Percentiles rank a stretch among this genome's conserved stretches.
Conservation (phyloP, 1,139 yeast species). For the Taphrina betulina region DNA sequence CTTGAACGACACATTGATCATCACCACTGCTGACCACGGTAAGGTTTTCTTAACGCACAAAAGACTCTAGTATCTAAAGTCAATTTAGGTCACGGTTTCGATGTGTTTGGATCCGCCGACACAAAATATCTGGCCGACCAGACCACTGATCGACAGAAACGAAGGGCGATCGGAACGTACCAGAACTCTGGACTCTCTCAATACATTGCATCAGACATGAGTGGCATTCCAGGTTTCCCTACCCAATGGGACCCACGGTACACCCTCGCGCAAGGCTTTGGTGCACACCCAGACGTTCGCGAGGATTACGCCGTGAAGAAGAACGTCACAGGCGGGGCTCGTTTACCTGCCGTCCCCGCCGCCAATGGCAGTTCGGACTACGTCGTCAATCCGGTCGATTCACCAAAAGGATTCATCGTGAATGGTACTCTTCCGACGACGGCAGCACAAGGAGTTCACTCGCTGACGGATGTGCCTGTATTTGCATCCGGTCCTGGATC, state of each 20-base stretch:
- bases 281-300: slow-evolving; percentile 18
- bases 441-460: slow-evolving; percentile 7
- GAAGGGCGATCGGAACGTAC: slow-evolving; percentile 1
- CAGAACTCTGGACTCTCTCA: slow-evolving; percentile 8
- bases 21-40: slow-evolving; percentile 19
- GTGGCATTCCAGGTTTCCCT: slow-evolving; percentile 14
- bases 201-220: not conserved
- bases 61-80: too few relatives aligned
- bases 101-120: slow-evolving; percentile 9
- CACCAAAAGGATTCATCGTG: not conserved
- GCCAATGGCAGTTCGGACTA: not conserved
- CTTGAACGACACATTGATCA: slow-evolving; percentile 6
- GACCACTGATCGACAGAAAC: not conserved
- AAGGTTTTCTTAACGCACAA: too few relatives aligned
- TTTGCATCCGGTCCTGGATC: slow-evolving; percentile 14
- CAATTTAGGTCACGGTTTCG: slow-evolving; percentile 17
- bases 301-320: slow-evolving; percentile 6
- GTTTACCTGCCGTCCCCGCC: slow-evolving; percentile 8
- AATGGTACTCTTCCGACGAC: slow-evolving; percentile 2
- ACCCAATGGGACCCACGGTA: slow-evolving; percentile 17
- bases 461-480: slow-evolving; percentile 16
- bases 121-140: slow-evolving; percentile 1
- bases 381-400: slow-evolving; percentile 7
- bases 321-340: slow-evolving; percentile 14
- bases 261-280: slow-evolving; percentile 7